Base-by-base conservation (phyloP, 495 filamentous ascomycete species). In the Penicillium pulvis region DNA sequence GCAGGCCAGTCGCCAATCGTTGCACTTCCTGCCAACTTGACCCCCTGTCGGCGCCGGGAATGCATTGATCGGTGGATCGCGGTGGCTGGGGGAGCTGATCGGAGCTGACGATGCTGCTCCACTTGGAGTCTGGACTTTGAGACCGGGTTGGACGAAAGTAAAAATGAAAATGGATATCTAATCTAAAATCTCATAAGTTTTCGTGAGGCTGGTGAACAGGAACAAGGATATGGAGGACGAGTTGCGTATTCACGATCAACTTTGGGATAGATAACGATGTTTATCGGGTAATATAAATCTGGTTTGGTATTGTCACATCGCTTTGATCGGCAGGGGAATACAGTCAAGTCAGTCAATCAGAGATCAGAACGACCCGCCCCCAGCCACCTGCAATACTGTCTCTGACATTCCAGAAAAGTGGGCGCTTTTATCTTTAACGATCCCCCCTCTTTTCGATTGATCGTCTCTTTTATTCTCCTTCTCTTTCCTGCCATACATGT, bases 341-440 rank as follows among this genome's bases (percentile, higher is more conserved):
- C 2, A 2, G 20, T 23, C 20, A 1, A 2, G 2, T 1, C 20
- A 44, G 19, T 60, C 65, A 70, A 70, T 68, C 56, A 63, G 1
- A 6, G 8, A 3, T 2, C 17, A 39, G 50, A 44, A 53, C 8
- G 11, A 44, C 9, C 33, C 23, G 45, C 41, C 55, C 67, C 67
- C 67, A 68, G 65, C 65, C 67, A 65, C 67, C 67, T 10, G 49
- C 60, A 64, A 70, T 70, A 66, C 67, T 28, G 49, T 35, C 53
- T 60, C 39, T 33, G 28, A 61, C 67, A 68, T 68, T 64, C 67
- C 60, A 57, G 51, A 17, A 41, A 41, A 58, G 46, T 23, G 30
- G 63, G 46, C 44, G 19, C 46, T 47, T 60, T 67, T 61, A 57
- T 65, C 47, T 56, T 59, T 47, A 42, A 60, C 55, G 52, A 60